These are phyloP conservation scores for Leptosphaerulina australis DNA, from an alignment of 2,329 filamentous ascomycete species.

Conservation along the genomic window DNA sequence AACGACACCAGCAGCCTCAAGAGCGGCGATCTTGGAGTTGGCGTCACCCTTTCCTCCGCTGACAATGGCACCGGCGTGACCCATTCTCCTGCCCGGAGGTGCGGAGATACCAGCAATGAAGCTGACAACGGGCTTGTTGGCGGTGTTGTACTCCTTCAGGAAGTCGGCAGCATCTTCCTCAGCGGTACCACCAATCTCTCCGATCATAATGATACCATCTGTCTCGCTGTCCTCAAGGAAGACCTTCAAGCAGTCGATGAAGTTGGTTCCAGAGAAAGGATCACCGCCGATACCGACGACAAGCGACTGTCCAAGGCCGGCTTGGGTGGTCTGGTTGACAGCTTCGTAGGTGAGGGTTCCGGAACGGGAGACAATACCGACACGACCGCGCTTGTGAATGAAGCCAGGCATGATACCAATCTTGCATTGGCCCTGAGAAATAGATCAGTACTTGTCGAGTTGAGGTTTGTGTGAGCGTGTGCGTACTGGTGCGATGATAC, in stretches of 20 bases:
- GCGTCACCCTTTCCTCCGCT: constrained; percentile 97
- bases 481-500: constrained; percentile 80
- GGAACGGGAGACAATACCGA: constrained; percentile 97
- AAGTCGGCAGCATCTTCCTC: constrained; percentile 99
- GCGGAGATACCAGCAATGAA: constrained; percentile 99
- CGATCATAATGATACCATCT: constrained; percentile 99
- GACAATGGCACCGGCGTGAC: constrained; percentile 97
- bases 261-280: constrained; percentile 98
- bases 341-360: constrained; percentile 99
- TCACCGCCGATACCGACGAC: constrained; percentile 98
- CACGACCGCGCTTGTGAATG: constrained; percentile 99
- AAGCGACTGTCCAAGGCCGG: constrained; percentile 94
- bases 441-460: constrained; percentile 19
- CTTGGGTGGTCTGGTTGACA: constrained; percentile 98
- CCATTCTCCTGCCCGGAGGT: constrained; percentile 95
- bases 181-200: constrained; percentile 95
- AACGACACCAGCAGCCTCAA: constrained; percentile 90
- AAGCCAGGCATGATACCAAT: constrained; percentile 99
- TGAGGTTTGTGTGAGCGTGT: neutral
- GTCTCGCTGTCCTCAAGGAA: constrained; percentile 96
- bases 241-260: constrained; percentile 98
- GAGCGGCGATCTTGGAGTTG: constrained; percentile 95
- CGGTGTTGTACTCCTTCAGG: constrained; percentile 87
- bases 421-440: constrained; percentile 87
- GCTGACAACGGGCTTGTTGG: constrained; percentile 94